These are phyloP conservation scores for Nicotiana obtusifolia DNA, from an alignment of 257 asterid genomes.

Conservation along the genomic window DNA sequence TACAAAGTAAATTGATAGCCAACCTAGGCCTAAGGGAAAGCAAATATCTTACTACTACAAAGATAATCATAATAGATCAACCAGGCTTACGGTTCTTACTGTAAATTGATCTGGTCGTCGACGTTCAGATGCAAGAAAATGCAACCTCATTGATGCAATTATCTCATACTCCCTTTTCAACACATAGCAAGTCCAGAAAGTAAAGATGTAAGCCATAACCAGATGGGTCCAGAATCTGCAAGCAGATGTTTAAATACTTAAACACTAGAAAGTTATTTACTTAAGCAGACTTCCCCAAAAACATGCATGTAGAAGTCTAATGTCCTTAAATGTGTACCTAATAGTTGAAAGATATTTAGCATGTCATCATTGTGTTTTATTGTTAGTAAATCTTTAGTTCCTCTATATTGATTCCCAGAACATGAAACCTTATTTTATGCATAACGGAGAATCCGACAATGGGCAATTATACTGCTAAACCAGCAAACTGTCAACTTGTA, in stretches of 20 bases:
- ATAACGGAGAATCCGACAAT: not conserved
- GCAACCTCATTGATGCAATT: slow-evolving; percentile 76
- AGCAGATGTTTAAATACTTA: slow-evolving; percentile 11
- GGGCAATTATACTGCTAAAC: not conserved
- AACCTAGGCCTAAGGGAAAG: not conserved
- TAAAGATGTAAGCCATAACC: slow-evolving; percentile 77
- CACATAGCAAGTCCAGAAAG: slow-evolving; percentile 82
- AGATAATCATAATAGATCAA: not conserved
- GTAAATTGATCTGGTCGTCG: slow-evolving; percentile 96
- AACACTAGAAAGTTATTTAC: slow-evolving; percentile 8
- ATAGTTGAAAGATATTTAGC: not conserved
- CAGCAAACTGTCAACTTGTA: not conserved
- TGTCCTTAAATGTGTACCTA: not conserved
- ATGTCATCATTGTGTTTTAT: not conserved
- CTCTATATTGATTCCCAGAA: not conserved
- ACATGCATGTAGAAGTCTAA: not conserved
- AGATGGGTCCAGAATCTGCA: slow-evolving; percentile 92
- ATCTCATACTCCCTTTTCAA: slow-evolving; percentile 68
- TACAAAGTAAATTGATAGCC: not conserved
- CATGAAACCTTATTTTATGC: not conserved
- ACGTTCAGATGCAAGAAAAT: slow-evolving; percentile 77
- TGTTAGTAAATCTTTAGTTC: not conserved
- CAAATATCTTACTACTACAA: too few species aligned
- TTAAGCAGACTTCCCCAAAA: not conserved
- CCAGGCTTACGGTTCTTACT: slow-evolving; percentile 29